Conservation (phyloP, 2,329 filamentous ascomycete species). For the Ophiocordyceps camponoti-rufipedis region DNA sequence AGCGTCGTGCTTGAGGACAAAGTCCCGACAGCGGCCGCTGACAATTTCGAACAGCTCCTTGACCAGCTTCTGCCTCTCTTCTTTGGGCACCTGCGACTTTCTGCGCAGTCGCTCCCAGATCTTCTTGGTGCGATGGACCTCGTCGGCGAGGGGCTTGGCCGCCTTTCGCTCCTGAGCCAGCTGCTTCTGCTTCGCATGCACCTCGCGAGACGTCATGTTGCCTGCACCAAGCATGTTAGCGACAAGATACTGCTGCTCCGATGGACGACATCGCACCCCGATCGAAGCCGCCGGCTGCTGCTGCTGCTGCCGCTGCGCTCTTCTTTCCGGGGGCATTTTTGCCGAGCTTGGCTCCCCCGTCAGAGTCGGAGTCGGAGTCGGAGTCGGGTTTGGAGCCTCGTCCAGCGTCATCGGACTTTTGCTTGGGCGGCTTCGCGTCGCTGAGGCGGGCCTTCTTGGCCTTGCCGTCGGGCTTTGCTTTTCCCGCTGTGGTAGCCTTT, state of each 20-base stretch:
- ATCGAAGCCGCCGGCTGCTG: constrained; percentile 19
- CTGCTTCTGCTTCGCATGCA: constrained; percentile 84
- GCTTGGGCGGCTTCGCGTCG: constrained; percentile 12
- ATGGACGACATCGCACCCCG: constrained; percentile 14
- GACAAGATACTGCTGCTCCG: too few species aligned
- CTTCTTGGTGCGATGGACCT: constrained; percentile 79
- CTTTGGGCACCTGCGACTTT: constrained; percentile 82
- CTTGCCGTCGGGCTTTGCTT: constrained; percentile 22
- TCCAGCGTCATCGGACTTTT: constrained; percentile 19
- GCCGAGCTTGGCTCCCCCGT: constrained; percentile 31
- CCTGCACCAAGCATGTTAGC: background rate
- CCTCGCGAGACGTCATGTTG: constrained; percentile 50
- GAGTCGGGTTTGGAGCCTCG: constrained; percentile 25
- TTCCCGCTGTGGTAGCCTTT: constrained; percentile 29
- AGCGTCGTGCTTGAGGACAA: constrained; percentile 95
- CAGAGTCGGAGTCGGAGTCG: constrained; percentile 17
- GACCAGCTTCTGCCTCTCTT: constrained; percentile 75
- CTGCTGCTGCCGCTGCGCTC: constrained; percentile 12
- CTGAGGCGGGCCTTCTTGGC: constrained; percentile 33
- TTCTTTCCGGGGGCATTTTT: constrained; percentile 18
- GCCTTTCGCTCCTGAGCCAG: constrained; percentile 77
- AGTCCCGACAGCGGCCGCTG: constrained; percentile 79
- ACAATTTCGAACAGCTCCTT: constrained; percentile 83
- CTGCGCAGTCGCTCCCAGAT: constrained; percentile 86
- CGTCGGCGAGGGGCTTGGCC: constrained; percentile 81